Conservation (phyloP, 306 rosid species). For the Mimosa bimucronata region DNA sequence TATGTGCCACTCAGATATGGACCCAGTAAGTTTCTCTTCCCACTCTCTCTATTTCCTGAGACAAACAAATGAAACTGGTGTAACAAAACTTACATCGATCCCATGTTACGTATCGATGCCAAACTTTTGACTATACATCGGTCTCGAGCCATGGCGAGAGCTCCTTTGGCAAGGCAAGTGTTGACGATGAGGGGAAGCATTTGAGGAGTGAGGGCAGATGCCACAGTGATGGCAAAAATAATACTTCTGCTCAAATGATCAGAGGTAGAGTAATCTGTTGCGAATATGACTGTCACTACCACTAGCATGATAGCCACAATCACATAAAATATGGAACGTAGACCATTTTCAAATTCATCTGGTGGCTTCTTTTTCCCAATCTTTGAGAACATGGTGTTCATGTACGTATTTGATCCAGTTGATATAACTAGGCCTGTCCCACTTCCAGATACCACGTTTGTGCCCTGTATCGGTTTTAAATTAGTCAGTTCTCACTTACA, state of each 20-base stretch:
- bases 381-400: conserved; percentile 83
- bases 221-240: conserved; percentile 76
- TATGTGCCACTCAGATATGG: no score
- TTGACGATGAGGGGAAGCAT: conserved; percentile 86
- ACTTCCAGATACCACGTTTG: conserved; percentile 78
- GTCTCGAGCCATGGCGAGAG: conserved; percentile 85
- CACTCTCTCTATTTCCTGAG: no score
- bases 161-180: conserved; percentile 86
- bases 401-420: conserved; percentile 81
- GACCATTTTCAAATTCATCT: conserved; percentile 73
- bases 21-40: no score
- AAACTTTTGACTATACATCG: conserved; percentile 80
- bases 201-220: conserved; percentile 90
- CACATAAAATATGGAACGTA: conserved; percentile 67
- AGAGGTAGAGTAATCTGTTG: conserved; percentile 56
- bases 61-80: background rate
- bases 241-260: conserved; percentile 48
- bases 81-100: conserved; percentile 68
- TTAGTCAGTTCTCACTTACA: conserved; percentile 21
- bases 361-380: conserved; percentile 74
- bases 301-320: conserved; percentile 70
- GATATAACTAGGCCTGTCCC: conserved; percentile 81
- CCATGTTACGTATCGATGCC: conserved; percentile 75
- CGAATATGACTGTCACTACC: conserved; percentile 59
- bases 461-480: conserved; percentile 61